Evolutionary conservation across 805 yeast genomes (phyloP).

Genomic region (Hagleromyces aurorensis): DNA sequence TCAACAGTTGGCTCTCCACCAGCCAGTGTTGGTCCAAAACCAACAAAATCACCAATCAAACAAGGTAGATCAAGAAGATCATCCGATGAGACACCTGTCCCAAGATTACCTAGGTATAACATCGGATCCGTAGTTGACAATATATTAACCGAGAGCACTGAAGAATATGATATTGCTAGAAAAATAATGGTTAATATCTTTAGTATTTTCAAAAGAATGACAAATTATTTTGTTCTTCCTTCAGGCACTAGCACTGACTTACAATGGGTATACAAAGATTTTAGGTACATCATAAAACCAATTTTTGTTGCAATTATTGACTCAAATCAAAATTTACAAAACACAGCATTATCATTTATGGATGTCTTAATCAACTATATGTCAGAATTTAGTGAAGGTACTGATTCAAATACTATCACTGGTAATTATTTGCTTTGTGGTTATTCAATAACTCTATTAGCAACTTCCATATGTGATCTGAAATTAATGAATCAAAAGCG

Average conservation of each 20-base stretch:
- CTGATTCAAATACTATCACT: slow-evolving; percentile 27
- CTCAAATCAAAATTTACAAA: slow-evolving; percentile 30
- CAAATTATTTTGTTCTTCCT: slow-evolving; percentile 22
- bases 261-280: slow-evolving; percentile 19
- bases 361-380: slow-evolving; percentile 25
- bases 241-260: slow-evolving; percentile 12
- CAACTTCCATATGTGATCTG: slow-evolving; percentile 30
- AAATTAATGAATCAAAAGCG: slow-evolving; percentile 25
- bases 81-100: slow-evolving; percentile 13
- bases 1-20: slow-evolving; percentile 12
- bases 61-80: slow-evolving; percentile 12
- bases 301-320: slow-evolving; percentile 34
- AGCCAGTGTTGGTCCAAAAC: slow-evolving; percentile 6
- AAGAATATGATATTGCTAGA: slow-evolving; percentile 18
- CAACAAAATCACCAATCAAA: slow-evolving; percentile 9
- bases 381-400: slow-evolving; percentile 16
- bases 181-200: slow-evolving; percentile 26
- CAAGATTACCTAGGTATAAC: slow-evolving; percentile 7
- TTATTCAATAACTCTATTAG: slow-evolving; percentile 32
- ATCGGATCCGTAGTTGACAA: slow-evolving; percentile 3
- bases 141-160: slow-evolving; percentile 2
- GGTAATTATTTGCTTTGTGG: slow-evolving; percentile 31
- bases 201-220: slow-evolving; percentile 24
- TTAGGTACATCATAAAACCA: slow-evolving; percentile 30
- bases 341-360: slow-evolving; percentile 33